Conservation (phyloP, 768 basidiomycete genomes). For the Russula sp. region DNA sequence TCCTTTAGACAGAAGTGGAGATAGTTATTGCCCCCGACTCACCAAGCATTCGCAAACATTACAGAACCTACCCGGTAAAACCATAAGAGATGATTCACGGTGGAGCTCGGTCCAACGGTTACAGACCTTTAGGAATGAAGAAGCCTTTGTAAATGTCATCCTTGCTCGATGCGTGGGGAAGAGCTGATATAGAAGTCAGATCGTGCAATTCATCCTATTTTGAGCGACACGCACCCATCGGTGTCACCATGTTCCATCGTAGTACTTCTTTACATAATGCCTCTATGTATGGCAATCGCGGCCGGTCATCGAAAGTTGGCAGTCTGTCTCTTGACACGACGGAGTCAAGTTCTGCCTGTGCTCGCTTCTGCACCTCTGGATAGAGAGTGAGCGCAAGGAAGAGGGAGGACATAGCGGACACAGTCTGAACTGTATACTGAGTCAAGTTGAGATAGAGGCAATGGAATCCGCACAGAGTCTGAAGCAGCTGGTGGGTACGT, state of each 20-base stretch:
- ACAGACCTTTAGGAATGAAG: conserved; percentile 17
- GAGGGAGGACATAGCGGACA: background rate
- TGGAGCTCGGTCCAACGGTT: too few relatives aligned
- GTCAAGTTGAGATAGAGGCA: background rate
- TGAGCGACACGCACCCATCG: background rate
- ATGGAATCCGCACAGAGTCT: background rate
- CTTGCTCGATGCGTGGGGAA: conserved; percentile 5
- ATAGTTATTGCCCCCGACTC: background rate
- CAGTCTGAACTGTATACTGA: background rate
- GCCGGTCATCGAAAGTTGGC: conserved; percentile 21
- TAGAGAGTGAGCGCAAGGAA: conserved; percentile 1
- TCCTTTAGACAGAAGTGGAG: background rate
- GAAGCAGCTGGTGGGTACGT: background rate
- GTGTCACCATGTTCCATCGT: conserved; percentile 8
- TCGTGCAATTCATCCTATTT: background rate
- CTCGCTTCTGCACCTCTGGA: conserved; percentile 13
- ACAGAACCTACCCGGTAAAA: background rate
- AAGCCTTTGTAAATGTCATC: conserved; percentile 12
- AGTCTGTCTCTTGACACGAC: conserved; percentile 10
- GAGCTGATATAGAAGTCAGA: background rate
- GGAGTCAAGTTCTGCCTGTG: conserved; percentile 17
- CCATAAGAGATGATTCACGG: background rate
- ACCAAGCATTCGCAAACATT: conserved; percentile 1
- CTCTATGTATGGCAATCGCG: conserved; percentile 13
- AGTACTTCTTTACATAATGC: conserved; percentile 12